Conservation (phyloP, 108 stramenopile species). For the Thalassiosira profunda region DNA sequence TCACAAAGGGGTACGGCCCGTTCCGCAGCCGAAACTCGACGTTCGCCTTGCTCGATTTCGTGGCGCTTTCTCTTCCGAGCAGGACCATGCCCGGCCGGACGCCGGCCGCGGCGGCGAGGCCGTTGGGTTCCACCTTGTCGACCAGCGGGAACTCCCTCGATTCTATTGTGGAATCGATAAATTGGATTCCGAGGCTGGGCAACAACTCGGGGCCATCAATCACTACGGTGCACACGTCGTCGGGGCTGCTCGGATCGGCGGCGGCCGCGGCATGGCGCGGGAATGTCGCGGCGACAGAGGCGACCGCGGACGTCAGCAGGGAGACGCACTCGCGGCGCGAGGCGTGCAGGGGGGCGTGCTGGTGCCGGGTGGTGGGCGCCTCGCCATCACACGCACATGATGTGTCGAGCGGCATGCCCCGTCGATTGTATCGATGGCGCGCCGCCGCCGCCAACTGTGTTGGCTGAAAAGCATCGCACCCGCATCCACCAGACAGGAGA, state of each 20-base stretch:
- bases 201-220: conserved; percentile 20
- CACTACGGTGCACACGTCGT: conserved; percentile 19
- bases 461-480: too few species aligned
- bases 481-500: too few species aligned
- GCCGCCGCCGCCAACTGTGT: too few species aligned
- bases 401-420: too few species aligned
- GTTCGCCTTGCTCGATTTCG: conserved; percentile 1
- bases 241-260: neutral
- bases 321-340: too few species aligned
- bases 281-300: too few species aligned
- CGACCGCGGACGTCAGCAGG: too few species aligned
- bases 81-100: conserved; percentile 43
- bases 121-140: conserved; percentile 12
- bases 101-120: conserved; percentile 6
- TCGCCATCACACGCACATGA: too few species aligned
- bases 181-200: conserved; percentile 21
- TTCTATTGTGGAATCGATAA: conserved; percentile 5
- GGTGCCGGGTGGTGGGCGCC: too few species aligned
- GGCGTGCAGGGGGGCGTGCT: too few species aligned
- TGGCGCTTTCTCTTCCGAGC: conserved; percentile 13
- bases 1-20: conserved; percentile 40
- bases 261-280: neutral
- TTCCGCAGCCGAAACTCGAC: conserved; percentile 22
- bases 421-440: too few species aligned
- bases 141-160: conserved; percentile 15